Percentiles rank a stretch among this genome's conserved stretches.
phyloP scores from a whole-genome alignment of 164 flowering plant genomes.

The Tinospora cordifolia region DNA sequence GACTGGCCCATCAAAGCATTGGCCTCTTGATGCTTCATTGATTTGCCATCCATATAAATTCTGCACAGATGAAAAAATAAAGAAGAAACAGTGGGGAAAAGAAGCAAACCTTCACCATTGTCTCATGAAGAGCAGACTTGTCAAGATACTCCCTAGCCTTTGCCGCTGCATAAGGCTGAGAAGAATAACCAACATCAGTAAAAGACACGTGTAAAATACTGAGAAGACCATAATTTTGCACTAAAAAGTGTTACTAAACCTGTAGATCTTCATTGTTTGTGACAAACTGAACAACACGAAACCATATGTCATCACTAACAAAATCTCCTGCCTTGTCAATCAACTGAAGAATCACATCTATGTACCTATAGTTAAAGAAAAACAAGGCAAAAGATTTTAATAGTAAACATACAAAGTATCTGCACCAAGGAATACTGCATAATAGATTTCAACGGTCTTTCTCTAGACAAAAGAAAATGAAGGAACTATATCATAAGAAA shows the following conservation, averaged over 20 bases:
- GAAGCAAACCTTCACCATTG: slow-evolving; percentile 91
- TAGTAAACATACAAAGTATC: background rate
- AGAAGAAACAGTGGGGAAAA: background rate
- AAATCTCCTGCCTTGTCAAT: slow-evolving; percentile 99
- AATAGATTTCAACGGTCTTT: background rate
- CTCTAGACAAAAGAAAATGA: background rate
- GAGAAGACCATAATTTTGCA: slow-evolving; percentile 1
- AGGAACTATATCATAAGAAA: background rate
- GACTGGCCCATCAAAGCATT: too few relatives aligned
- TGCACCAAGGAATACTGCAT: background rate
- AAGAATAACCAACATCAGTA: slow-evolving; percentile 12
- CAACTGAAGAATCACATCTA: slow-evolving; percentile 97
- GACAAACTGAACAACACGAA: slow-evolving; percentile 96
- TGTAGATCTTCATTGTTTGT: slow-evolving; percentile 97
- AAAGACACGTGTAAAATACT: background rate
- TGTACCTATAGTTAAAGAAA: slow-evolving; percentile 59
- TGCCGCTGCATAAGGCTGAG: slow-evolving; percentile 94
- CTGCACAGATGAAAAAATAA: background rate
- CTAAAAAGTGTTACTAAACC: slow-evolving; percentile 31
- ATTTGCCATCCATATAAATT: too few relatives aligned
- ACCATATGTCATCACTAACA: slow-evolving; percentile 99
- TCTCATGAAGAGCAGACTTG: slow-evolving; percentile 94
- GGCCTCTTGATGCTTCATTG: too few relatives aligned
- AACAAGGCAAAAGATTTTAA: slow-evolving; percentile 6
- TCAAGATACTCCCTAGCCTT: slow-evolving; percentile 96